These are phyloP conservation scores for Phanerodontia chrysosporium DNA, from an alignment of 768 basidiomycete species.

Conservation along the genomic window DNA sequence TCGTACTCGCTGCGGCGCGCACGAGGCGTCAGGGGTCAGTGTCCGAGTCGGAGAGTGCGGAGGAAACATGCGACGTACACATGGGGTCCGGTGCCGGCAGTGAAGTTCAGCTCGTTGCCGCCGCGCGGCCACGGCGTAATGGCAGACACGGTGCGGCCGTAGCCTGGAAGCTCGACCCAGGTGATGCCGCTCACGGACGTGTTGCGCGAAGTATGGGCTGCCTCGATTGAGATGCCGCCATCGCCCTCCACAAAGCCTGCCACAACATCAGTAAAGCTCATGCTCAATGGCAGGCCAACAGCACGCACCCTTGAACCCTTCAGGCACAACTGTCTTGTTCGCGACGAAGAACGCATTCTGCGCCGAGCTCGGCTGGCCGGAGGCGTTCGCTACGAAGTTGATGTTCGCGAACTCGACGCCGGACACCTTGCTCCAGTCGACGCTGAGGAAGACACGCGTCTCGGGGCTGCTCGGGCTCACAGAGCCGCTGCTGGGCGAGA, in stretches of 20 bases:
- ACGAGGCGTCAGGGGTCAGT: too few relatives aligned
- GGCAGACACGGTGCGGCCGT: slow-evolving; percentile 56
- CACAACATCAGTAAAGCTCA: not conserved
- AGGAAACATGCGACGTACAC: slow-evolving; percentile 35
- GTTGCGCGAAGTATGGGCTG: slow-evolving; percentile 50
- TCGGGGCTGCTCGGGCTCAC: slow-evolving; percentile 46
- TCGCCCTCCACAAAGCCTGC: slow-evolving; percentile 59
- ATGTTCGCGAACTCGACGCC: slow-evolving; percentile 37
- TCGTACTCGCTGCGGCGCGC: slow-evolving; percentile 59
- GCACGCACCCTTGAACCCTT: slow-evolving; percentile 46
- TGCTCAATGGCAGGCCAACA: not conserved
- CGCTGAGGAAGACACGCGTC: slow-evolving; percentile 48
- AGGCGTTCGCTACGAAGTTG: slow-evolving; percentile 43
- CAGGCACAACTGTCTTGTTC: slow-evolving; percentile 32
- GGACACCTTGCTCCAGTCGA: slow-evolving; percentile 52
- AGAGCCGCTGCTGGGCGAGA: slow-evolving; percentile 44
- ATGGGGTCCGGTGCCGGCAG: slow-evolving; percentile 57
- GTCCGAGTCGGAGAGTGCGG: not conserved
- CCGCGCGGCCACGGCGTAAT: slow-evolving; percentile 57
- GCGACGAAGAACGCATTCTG: slow-evolving; percentile 26
- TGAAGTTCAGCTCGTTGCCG: slow-evolving; percentile 49
- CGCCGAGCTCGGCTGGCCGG: slow-evolving; percentile 32
- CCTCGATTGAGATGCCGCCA: slow-evolving; percentile 64
- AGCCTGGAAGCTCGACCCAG: slow-evolving; percentile 58
- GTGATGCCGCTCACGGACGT: slow-evolving; percentile 44